Conservation (phyloP, 768 basidiomycete species). For the Leucocoprinus birnbaumii region DNA sequence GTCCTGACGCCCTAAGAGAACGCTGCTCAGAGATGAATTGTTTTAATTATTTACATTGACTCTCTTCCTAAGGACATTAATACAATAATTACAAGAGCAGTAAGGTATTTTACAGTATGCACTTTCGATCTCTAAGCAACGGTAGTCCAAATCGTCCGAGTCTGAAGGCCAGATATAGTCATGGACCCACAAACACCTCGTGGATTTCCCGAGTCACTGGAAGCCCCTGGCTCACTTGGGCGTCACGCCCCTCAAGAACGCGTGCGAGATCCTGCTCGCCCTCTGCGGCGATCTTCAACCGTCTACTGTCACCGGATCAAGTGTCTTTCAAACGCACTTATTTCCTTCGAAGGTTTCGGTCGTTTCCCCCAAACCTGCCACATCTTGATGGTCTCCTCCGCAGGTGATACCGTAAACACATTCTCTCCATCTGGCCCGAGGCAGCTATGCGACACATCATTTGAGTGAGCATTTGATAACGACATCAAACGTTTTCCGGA, state of each 20-base stretch:
- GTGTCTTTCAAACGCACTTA: slow-evolving; percentile 45
- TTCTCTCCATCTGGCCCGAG: slow-evolving; percentile 60
- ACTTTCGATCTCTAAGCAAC: neutral
- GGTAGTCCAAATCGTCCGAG: no score
- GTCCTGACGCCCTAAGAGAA: no score
- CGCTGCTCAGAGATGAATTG: no score
- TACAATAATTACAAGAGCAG: no score
- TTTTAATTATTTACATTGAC: no score
- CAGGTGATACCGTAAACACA: slow-evolving; percentile 61
- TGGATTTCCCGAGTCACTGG: neutral
- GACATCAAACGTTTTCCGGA: slow-evolving; percentile 45
- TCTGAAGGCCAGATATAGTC: no score
- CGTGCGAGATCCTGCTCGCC: neutral
- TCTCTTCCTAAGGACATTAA: no score
- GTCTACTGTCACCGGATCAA: slow-evolving; percentile 35
- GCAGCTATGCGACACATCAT: slow-evolving; percentile 57
- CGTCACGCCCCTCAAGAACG: neutral
- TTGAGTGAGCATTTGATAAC: slow-evolving; percentile 53
- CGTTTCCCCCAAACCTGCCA: slow-evolving; percentile 64
- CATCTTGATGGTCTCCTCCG: slow-evolving; percentile 70
- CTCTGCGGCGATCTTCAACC: neutral
- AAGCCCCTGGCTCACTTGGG: no score
- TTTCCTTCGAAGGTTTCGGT: slow-evolving; percentile 26
- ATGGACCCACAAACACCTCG: no score
- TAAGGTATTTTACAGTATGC: no score